phyloP scores from a whole-genome alignment of 768 basidiomycete genomes.

The Ramaria rubella region DNA sequence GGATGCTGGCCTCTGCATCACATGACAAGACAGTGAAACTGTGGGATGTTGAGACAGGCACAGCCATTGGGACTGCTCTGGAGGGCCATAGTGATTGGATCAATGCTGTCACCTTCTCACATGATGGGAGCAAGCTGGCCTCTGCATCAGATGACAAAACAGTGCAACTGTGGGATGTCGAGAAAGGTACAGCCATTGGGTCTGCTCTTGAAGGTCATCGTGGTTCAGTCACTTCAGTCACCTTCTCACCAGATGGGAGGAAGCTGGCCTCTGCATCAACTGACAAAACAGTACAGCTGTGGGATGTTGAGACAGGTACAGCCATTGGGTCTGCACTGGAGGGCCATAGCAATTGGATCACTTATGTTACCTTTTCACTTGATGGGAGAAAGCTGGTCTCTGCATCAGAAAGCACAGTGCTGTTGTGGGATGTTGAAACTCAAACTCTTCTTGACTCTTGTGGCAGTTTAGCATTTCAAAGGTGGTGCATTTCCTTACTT shows the following conservation, averaged over 20 bases:
- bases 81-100: not conserved
- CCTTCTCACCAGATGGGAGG: not conserved
- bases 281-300: not conserved
- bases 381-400: not conserved
- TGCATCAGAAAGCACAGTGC: not conserved
- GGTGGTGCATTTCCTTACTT: too few relatives aligned
- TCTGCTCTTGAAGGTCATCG: not conserved
- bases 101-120: constrained; percentile 7
- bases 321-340: not conserved
- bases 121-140: not conserved
- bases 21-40: constrained; percentile 6
- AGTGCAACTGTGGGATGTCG: too few relatives aligned
- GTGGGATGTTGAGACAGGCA: constrained; percentile 11
- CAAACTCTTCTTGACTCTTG: too few relatives aligned
- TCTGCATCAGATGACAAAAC: too few relatives aligned
- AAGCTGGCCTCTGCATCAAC: not conserved
- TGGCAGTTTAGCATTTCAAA: too few relatives aligned
- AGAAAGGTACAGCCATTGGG: not conserved
- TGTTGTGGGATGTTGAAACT: constrained; percentile 8
- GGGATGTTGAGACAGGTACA: not conserved
- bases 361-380: not conserved
- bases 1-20: constrained; percentile 4
- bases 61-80: not conserved
- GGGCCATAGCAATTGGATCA: not conserved
- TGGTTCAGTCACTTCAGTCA: not conserved